phyloP scores from a whole-genome alignment of 768 basidiomycete species.

The Boletus rubescentipes region DNA sequence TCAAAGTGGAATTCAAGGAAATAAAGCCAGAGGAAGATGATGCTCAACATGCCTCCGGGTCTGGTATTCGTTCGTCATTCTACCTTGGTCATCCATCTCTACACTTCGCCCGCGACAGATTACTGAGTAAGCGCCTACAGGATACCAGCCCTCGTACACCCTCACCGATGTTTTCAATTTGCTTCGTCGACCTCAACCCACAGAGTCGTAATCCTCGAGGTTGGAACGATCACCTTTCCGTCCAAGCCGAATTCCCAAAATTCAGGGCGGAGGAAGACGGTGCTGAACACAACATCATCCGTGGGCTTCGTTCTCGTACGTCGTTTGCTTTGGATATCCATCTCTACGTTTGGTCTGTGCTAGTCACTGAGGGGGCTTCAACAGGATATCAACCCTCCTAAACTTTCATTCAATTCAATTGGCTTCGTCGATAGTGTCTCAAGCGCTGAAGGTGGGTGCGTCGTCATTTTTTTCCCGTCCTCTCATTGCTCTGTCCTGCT shows the following conservation, averaged over 20 bases:
- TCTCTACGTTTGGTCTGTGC: neutral
- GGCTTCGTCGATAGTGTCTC: neutral
- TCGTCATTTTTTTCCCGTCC: neutral
- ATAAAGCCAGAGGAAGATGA: constrained; percentile 7
- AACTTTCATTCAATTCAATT: constrained; percentile 12
- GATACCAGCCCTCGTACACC: neutral
- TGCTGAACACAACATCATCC: neutral
- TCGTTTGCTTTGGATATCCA: neutral
- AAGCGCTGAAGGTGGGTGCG: neutral
- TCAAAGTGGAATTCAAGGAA: constrained; percentile 1
- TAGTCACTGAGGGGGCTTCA: neutral
- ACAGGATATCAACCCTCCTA: constrained; percentile 15
- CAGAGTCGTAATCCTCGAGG: neutral
- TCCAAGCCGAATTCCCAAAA: neutral
- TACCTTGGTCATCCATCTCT: neutral
- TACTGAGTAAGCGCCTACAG: neutral
- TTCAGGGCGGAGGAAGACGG: constrained; percentile 8
- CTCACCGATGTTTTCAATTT: constrained; percentile 9
- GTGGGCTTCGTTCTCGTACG: neutral
- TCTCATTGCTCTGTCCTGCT: neutral
- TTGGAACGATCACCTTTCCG: too few relatives aligned
- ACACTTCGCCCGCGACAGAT: neutral
- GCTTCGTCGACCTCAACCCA: neutral
- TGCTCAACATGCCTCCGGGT: neutral
- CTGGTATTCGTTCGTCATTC: neutral